Conservation (phyloP, 2,329 filamentous ascomycete species). For the Teratosphaeria zuluensis region DNA sequence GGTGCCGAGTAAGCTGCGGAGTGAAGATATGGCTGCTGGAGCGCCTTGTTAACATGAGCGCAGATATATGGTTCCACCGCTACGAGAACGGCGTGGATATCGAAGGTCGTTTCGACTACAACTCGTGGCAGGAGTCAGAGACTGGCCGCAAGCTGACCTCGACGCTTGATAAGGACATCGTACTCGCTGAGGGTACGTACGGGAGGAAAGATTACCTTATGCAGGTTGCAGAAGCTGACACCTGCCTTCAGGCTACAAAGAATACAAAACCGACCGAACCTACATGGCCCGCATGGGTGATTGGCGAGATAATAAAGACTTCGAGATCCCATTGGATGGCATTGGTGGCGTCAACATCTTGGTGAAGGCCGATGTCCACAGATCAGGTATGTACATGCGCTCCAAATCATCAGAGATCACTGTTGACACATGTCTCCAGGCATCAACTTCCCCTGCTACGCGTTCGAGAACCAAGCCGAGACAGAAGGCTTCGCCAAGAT, state of each 20-base stretch:
- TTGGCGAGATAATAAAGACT: conserved; percentile 83
- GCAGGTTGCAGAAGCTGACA: not conserved
- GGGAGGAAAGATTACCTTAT: not conserved
- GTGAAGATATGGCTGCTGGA: not conserved
- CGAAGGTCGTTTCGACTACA: conserved; percentile 97
- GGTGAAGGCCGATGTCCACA: conserved; percentile 94
- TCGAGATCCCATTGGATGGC: conserved; percentile 85
- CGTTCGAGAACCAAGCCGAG: conserved; percentile 98
- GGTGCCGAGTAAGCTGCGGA: conserved; percentile 71
- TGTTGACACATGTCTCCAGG: conserved; percentile 41
- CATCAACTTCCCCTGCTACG: conserved; percentile 93
- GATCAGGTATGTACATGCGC: conserved; percentile 58
- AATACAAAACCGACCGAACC: conserved; percentile 80
- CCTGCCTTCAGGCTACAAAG: conserved; percentile 61
- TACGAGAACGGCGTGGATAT: conserved; percentile 72
- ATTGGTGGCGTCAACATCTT: conserved; percentile 96
- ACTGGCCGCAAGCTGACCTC: conserved; percentile 67
- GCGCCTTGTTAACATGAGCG: conserved; percentile 6
- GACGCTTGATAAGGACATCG: conserved; percentile 64
- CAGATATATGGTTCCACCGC: conserved; percentile 95
- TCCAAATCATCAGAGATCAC: not conserved
- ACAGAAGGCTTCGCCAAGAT: conserved; percentile 98
- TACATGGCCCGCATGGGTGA: conserved; percentile 90
- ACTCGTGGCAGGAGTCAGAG: conserved; percentile 94
- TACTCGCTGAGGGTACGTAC: conserved; percentile 71